Evolutionary conservation across 257 asterid species (phyloP).

Genomic region (Anisodus tanguticus): DNA sequence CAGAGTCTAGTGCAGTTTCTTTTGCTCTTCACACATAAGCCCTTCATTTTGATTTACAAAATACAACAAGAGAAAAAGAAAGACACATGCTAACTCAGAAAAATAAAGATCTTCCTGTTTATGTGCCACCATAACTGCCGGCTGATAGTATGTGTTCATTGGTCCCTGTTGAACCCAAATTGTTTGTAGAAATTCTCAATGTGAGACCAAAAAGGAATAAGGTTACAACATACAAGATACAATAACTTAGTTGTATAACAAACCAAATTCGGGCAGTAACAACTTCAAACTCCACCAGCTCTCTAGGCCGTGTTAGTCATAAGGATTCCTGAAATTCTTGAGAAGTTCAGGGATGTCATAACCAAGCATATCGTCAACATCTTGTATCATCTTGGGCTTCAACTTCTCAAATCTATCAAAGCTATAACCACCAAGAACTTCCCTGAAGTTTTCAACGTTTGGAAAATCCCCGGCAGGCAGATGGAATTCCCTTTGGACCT

Average conservation of each 20-base stretch:
- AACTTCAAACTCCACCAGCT: neutral
- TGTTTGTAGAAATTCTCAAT: conserved; percentile 23
- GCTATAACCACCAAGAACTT: conserved; percentile 67
- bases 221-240: conserved; percentile 9
- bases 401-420: conserved; percentile 83
- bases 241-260: neutral
- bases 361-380: conserved; percentile 93
- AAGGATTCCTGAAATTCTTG: conserved; percentile 87
- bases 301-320: conserved; percentile 46
- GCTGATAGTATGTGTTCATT: conserved; percentile 3
- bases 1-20: neutral
- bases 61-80: neutral
- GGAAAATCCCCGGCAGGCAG: conserved; percentile 97
- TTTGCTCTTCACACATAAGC: neutral
- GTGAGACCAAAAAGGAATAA: neutral
- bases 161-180: conserved; percentile 12
- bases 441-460: conserved; percentile 72
- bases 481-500: conserved; percentile 89
- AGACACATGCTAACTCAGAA: neutral
- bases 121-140: neutral
- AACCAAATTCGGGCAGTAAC: neutral
- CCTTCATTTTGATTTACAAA: neutral
- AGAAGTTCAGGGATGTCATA: conserved; percentile 87
- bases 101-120: neutral
- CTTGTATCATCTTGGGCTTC: conserved; percentile 85